Evolutionary conservation across 108 stramenopile species (phyloP), one percentile per base, ranked within the genome.

Genomic region (Nitzschia palea): DNA sequence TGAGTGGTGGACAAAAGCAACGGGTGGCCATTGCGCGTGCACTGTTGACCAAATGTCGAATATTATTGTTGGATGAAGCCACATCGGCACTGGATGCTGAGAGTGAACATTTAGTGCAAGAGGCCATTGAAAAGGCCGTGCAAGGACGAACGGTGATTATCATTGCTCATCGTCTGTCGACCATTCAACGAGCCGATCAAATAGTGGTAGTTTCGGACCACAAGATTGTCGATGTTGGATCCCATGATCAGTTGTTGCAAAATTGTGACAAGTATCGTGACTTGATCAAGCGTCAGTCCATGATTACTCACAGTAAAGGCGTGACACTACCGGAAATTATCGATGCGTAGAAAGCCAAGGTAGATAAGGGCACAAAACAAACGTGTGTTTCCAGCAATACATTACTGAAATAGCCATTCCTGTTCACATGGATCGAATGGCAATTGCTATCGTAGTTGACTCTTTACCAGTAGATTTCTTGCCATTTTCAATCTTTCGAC

Each of bases 21-120:
- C 66, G 78, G 2, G 85, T 95, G 25, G 95, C 94, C 2, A 97
- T 97, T 64, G 96, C 96, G 4, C 62, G 96, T 20, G 97, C 97
- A 27, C 64, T 97, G 36, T 76, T 93, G 23, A 86, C 84, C 62
- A 82, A 86, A 55, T 90, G 91, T 6, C 77, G 80, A 42, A 53
- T 97, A 22, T 77, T 97, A 0, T 70, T 97, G 10, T 77, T 97
- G 2, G 96, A 96, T 63, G 33, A 65, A 59, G 47, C 47, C 5
- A 48, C 47, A 4, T 62, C 62, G 30, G 62, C 62, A 5, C 23
- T 54, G 9, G 95, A 95, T 65, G 76, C 90, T 9, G 88, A 91
- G 62, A 82, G 80, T 4, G 95, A 96, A 70, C 77, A 80, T 44
- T 42, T 88, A 25, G 95, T 96, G 4, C 95, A 93, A 65, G 80